Conservation (phyloP, 1,284 basidiomycete genomes). For the Pseudozyma hubeiensis region DNA sequence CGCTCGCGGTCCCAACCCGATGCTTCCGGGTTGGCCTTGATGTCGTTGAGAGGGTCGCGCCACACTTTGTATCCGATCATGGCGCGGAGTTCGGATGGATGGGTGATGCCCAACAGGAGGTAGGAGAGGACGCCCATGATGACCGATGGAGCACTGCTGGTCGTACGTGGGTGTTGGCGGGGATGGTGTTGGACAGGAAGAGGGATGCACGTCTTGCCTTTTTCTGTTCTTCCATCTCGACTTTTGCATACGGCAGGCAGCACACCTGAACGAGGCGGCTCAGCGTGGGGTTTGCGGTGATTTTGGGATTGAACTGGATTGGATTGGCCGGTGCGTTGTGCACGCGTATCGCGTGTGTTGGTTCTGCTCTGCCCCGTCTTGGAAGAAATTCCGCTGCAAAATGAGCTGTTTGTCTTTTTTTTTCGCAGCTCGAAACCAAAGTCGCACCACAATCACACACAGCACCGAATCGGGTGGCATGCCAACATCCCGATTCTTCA, state of each 20-base stretch:
- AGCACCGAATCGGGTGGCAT: neutral
- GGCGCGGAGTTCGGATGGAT: constrained; percentile 67
- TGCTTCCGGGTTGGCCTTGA: constrained; percentile 66
- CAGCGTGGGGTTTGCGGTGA: constrained; percentile 3
- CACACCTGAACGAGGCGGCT: neutral
- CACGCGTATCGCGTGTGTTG: too few species aligned
- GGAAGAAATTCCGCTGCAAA: too few species aligned
- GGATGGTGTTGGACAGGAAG: neutral
- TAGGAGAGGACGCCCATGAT: constrained; percentile 41
- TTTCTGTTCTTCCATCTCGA: too few species aligned
- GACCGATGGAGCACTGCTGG: neutral
- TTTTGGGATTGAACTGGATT: neutral
- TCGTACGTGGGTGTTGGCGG: neutral
- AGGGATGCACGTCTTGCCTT: neutral
- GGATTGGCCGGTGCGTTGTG: constrained; percentile 14
- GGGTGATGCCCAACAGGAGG: constrained; percentile 49
- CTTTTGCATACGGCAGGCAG: neutral
- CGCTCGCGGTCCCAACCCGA: constrained; percentile 65
- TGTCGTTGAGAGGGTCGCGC: constrained; percentile 70
- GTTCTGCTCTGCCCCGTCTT: too few species aligned
- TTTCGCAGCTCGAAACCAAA: neutral
- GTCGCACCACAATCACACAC: constrained; percentile 11
- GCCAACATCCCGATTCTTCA: constrained; percentile 4
- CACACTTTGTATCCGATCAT: constrained; percentile 70
- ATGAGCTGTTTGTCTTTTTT: neutral